Evolutionary conservation across 2,329 filamentous ascomycete genomes (phyloP).

Genomic region (Ceratocystis cubensis): DNA sequence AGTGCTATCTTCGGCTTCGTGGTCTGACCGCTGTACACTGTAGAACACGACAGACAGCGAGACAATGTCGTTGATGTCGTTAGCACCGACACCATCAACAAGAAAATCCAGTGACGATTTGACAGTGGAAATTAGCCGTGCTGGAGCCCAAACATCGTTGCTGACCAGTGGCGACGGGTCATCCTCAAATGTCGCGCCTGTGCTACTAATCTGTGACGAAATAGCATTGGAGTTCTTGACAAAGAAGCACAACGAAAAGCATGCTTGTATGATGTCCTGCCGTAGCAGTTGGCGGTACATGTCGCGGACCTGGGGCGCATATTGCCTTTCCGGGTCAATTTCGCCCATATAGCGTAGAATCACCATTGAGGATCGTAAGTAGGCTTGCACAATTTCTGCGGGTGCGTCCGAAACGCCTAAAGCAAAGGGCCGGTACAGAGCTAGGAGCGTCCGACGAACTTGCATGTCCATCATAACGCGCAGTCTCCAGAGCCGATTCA

Average conservation of each 20-base stretch:
- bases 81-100: conserved; percentile 36
- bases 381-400: conserved; percentile 39
- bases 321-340: conserved; percentile 36
- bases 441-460: conserved; percentile 39
- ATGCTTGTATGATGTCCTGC: conserved; percentile 43
- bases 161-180: conserved; percentile 13
- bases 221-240: conserved; percentile 29
- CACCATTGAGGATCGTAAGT: conserved; percentile 43
- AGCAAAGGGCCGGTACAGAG: conserved; percentile 43
- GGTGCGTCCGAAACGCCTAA: conserved; percentile 40
- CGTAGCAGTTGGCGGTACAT: conserved; percentile 43
- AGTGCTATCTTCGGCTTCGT: conserved; percentile 33
- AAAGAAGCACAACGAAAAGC: conserved; percentile 44
- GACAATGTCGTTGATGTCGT: conserved; percentile 40
- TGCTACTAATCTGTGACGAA: neutral
- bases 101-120: conserved; percentile 37
- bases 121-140: conserved; percentile 33
- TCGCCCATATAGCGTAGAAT: conserved; percentile 45
- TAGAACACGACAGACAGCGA: conserved; percentile 38
- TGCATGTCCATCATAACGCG: conserved; percentile 43
- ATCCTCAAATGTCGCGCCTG: conserved; percentile 11
- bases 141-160: conserved; percentile 31
- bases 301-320: conserved; percentile 37
- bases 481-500: conserved; percentile 40
- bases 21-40: conserved; percentile 33